Evolutionary conservation across 75 land plant species (phyloP).

Genomic region (Ceratopteris richardii): DNA sequence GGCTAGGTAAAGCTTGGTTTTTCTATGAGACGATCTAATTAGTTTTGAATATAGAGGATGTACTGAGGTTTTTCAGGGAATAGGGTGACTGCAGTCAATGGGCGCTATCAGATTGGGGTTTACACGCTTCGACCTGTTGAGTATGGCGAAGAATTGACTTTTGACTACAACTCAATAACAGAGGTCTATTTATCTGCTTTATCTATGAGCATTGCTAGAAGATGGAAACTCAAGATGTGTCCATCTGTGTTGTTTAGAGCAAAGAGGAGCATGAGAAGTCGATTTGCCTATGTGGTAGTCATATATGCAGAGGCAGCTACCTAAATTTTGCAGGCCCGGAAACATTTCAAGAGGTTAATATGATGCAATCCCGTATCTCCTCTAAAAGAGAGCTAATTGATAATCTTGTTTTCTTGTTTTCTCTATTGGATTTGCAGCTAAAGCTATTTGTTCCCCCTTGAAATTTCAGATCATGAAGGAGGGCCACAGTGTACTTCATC

Average conservation of each 20-base stretch:
- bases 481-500: conserved; percentile 71
- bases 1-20: conserved; percentile 64
- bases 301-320: conserved; percentile 93
- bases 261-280: conserved; percentile 96
- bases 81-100: conserved; percentile 98
- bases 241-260: conserved; percentile 46
- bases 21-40: no score
- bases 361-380: no score
- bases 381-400: no score
- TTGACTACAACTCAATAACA: conserved; percentile 95
- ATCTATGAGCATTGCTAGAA: no score
- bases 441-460: not conserved
- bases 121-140: conserved; percentile 71
- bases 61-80: not conserved
- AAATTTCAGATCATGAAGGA: conserved; percentile 76
- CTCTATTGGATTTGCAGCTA: not conserved
- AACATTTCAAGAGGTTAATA: conserved; percentile 72
- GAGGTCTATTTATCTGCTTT: conserved; percentile 39
- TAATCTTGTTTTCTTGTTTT: no score
- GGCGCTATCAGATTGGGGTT: conserved; percentile 91
- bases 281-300: conserved; percentile 94
- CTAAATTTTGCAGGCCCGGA: conserved; percentile 84
- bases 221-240: not conserved
- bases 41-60: no score
- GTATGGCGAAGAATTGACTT: conserved; percentile 95